Conservation (phyloP, 1,139 yeast genomes). For the Citeromyces siamensis region DNA sequence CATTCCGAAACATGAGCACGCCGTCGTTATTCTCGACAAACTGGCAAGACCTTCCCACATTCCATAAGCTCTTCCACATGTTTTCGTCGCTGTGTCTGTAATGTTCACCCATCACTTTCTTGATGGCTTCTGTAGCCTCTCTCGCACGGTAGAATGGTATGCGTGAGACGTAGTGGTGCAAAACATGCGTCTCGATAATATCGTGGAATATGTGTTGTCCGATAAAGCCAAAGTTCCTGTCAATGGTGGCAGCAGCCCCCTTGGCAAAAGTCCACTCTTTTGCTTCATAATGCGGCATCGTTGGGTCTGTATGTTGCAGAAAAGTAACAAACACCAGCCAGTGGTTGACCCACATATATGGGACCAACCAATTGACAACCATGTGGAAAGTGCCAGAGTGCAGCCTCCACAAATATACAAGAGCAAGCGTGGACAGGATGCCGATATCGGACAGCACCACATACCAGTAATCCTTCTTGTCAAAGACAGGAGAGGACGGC, state of each 20-base stretch:
- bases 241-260: slow-evolving; percentile 84
- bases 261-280: slow-evolving; percentile 76
- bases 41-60: slow-evolving; percentile 60
- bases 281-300: slow-evolving; percentile 68
- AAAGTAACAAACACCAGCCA: slow-evolving; percentile 83
- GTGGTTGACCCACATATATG: slow-evolving; percentile 76
- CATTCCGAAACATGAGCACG: slow-evolving; percentile 66
- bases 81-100: slow-evolving; percentile 55
- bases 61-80: slow-evolving; percentile 69
- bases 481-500: slow-evolving; percentile 67
- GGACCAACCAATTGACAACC: slow-evolving; percentile 61
- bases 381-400: slow-evolving; percentile 52
- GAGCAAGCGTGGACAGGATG: slow-evolving; percentile 36
- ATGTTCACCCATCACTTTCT: slow-evolving; percentile 74
- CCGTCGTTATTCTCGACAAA: slow-evolving; percentile 77
- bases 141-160: slow-evolving; percentile 83
- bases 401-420: slow-evolving; percentile 52
- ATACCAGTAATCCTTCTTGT: slow-evolving; percentile 55
- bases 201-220: slow-evolving; percentile 80
- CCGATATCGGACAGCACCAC: slow-evolving; percentile 67
- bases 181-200: slow-evolving; percentile 81
- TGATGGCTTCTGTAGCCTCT: slow-evolving; percentile 67
- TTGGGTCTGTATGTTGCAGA: slow-evolving; percentile 75
- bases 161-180: slow-evolving; percentile 76
- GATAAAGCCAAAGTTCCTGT: slow-evolving; percentile 71